Evolutionary conservation across 2,329 filamentous ascomycete species (phyloP).

Genomic region (Tolypocladium nubicola): DNA sequence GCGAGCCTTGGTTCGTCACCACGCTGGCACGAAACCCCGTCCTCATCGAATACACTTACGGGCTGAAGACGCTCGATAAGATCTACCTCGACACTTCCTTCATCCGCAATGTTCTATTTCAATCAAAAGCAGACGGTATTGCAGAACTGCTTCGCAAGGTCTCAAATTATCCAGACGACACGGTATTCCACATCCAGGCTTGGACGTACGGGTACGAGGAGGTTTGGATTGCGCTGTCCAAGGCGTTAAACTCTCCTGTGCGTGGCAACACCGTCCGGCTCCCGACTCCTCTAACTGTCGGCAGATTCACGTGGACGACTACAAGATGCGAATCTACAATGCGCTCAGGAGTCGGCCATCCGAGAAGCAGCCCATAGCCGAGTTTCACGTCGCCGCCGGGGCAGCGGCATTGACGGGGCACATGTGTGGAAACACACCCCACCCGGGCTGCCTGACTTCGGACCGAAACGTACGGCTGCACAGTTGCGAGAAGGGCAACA

Average conservation of each 20-base stretch:
- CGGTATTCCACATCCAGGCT: conserved; percentile 72
- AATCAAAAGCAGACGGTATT: conserved; percentile 64
- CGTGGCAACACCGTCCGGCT: neutral
- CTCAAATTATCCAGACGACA: conserved; percentile 56
- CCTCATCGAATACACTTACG: conserved; percentile 62
- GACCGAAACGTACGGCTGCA: conserved; percentile 59
- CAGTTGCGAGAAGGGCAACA: conserved; percentile 69
- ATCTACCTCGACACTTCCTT: conserved; percentile 90
- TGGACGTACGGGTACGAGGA: conserved; percentile 92
- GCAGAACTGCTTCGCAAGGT: conserved; percentile 63
- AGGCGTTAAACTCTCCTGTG: conserved; percentile 55
- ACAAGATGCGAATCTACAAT: conserved; percentile 64
- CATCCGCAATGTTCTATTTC: conserved; percentile 33
- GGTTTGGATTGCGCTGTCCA: conserved; percentile 74
- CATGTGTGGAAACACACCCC: conserved; percentile 58
- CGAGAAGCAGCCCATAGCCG: conserved; percentile 25
- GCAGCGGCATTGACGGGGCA: conserved; percentile 63
- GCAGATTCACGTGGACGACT: conserved; percentile 71
- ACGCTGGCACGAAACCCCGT: conserved; percentile 59
- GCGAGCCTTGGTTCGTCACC: conserved; percentile 80
- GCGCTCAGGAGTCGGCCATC: conserved; percentile 41
- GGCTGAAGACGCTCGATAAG: conserved; percentile 59
- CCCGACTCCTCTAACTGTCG: conserved; percentile 3
- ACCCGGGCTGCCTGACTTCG: conserved; percentile 62
- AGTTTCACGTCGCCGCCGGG: conserved; percentile 41